Conservation (phyloP, 257 asterid genomes). For the Solanum ahanhuiri region DNA sequence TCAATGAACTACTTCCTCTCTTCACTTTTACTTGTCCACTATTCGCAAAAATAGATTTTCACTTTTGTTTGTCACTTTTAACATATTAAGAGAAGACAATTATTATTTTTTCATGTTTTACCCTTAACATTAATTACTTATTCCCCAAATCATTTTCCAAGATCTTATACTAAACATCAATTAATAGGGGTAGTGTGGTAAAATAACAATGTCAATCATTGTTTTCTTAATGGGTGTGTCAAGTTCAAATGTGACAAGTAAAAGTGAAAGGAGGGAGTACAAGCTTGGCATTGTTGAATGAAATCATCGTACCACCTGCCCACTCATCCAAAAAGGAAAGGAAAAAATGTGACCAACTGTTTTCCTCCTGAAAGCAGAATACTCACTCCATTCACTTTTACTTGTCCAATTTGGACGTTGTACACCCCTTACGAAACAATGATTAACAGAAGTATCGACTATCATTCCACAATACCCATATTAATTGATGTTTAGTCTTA, state of each 20-base stretch:
- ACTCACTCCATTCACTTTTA: neutral
- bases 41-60: neutral
- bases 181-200: neutral
- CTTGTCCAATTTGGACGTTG: neutral
- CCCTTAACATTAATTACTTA: neutral
- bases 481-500: neutral
- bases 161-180: neutral
- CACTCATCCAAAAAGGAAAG: neutral
- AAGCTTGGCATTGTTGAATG: neutral
- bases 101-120: neutral
- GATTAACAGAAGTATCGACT: neutral
- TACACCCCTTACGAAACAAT: neutral
- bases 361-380: neutral
- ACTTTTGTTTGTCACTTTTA: neutral
- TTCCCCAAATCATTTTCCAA: neutral
- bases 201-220: neutral
- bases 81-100: neutral
- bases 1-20: neutral
- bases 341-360: neutral
- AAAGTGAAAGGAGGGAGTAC: neutral
- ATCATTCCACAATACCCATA: neutral
- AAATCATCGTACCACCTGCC: neutral
- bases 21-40: neutral
- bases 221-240: neutral
- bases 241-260: neutral